A percentile compares a stretch with the other conserved stretches of the same genome.
phyloP scores from a whole-genome alignment of 208 protist genomes.

The Acanthamoeba royreba region DNA sequence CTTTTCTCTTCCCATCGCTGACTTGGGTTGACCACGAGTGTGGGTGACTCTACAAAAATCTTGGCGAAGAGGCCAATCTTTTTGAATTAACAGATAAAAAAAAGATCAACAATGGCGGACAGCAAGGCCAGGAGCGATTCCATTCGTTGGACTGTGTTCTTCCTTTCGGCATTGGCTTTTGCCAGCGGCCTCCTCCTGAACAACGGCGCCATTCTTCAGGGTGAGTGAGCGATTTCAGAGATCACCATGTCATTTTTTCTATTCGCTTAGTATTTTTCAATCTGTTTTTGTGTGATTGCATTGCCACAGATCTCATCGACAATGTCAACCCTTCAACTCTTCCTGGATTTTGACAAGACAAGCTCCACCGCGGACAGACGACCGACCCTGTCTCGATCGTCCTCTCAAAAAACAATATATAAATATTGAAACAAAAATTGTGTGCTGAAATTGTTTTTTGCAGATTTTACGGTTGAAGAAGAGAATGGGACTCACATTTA shows the following conservation, averaged over 20 bases:
- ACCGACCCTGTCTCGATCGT: too few relatives aligned
- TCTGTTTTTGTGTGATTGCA: not conserved
- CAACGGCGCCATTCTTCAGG: not conserved
- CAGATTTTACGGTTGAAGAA: too few relatives aligned
- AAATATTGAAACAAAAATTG: too few relatives aligned
- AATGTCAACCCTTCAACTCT: not conserved
- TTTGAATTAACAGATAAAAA: not conserved
- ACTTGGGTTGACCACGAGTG: not conserved
- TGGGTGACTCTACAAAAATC: too few relatives aligned
- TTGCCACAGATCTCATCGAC: slow-evolving; percentile 21
- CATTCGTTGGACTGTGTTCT: not conserved
- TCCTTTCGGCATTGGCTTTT: not conserved
- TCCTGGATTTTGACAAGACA: not conserved
- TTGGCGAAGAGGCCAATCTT: too few relatives aligned
- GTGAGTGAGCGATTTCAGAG: not conserved
- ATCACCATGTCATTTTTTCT: not conserved
- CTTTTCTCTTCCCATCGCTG: not conserved
- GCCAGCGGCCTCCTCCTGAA: not conserved
- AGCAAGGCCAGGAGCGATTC: not conserved
- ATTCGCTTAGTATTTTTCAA: not conserved
- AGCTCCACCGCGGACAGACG: not conserved
- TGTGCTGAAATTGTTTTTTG: too few relatives aligned
- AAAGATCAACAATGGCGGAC: not conserved
- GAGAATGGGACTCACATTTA: too few relatives aligned
- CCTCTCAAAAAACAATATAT: not conserved